phyloP scores from a whole-genome alignment of 2,329 filamentous ascomycete genomes.

The Apiospora arundinis region DNA sequence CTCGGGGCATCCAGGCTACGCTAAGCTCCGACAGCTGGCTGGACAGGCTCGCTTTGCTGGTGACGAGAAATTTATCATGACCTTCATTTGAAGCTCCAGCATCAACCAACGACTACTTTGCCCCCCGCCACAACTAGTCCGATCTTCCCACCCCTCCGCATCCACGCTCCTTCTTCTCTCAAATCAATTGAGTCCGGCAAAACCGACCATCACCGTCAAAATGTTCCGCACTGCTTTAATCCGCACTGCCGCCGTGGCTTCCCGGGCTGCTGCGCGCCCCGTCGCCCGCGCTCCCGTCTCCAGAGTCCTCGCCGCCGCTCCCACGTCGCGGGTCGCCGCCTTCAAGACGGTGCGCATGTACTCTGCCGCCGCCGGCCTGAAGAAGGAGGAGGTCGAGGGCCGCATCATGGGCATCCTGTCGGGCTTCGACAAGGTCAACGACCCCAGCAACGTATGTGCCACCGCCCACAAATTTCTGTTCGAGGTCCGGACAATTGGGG shows the following conservation, averaged over 20 bases:
- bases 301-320: constrained; percentile 62
- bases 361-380: constrained; percentile 79
- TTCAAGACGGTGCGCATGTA: constrained; percentile 82
- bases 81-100: constrained; percentile 31
- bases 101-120: constrained; percentile 23
- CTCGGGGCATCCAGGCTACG: not conserved
- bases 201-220: constrained; percentile 42
- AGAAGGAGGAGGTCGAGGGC: constrained; percentile 85
- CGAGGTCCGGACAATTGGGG: not conserved
- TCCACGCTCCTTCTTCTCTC: constrained; percentile 22
- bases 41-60: constrained; percentile 11
- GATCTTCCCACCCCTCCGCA: constrained; percentile 18
- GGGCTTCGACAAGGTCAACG: constrained; percentile 95
- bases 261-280: constrained; percentile 63
- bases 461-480: not conserved
- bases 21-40: constrained; percentile 19
- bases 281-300: constrained; percentile 58
- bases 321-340: constrained; percentile 64
- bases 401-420: constrained; percentile 91
- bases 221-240: constrained; percentile 93
- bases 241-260: constrained; percentile 71
- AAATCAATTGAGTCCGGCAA: constrained; percentile 24
- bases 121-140: constrained; percentile 14
- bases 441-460: constrained; percentile 64
- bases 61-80: constrained; percentile 46